Conservation (phyloP, 306 rosid species). For the Cicer cuneatum region DNA sequence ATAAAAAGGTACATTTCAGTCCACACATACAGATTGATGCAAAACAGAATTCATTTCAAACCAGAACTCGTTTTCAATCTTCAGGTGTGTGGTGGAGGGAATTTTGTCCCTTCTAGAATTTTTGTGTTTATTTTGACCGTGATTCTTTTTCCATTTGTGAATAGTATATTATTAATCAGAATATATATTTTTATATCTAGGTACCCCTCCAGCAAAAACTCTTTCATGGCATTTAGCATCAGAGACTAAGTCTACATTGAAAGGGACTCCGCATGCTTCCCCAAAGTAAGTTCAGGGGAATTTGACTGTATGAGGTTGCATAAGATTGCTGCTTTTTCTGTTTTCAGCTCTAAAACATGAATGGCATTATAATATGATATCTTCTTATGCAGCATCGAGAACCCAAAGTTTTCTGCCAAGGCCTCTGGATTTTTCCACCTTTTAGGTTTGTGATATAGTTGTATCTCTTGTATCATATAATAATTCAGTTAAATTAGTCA, state of each 20-base stretch:
- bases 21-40: constrained; percentile 79
- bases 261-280: constrained; percentile 61
- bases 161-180: constrained; percentile 20
- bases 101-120: constrained; percentile 37
- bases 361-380: constrained; percentile 16
- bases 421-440: constrained; percentile 82
- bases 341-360: constrained; percentile 29
- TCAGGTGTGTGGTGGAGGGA: constrained; percentile 61
- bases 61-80: constrained; percentile 71
- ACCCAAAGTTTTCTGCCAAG: constrained; percentile 58
- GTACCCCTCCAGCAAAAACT: constrained; percentile 74
- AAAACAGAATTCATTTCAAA: constrained; percentile 66
- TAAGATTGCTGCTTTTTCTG: constrained; percentile 16
- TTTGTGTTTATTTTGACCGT: constrained; percentile 31
- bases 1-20: constrained; percentile 93
- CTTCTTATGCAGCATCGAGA: constrained; percentile 58
- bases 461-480: background rate
- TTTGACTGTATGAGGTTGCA: constrained; percentile 12
- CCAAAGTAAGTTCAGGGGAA: constrained; percentile 59
- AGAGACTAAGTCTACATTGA: constrained; percentile 87
- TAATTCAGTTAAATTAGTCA: constrained; percentile 35
- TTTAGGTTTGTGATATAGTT: constrained; percentile 62
- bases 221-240: constrained; percentile 99
- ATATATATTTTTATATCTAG: constrained; percentile 47
- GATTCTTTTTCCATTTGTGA: constrained; percentile 21